Base-by-base conservation (phyloP, 768 basidiomycete species). In the Lentinus tigrinus region DNA sequence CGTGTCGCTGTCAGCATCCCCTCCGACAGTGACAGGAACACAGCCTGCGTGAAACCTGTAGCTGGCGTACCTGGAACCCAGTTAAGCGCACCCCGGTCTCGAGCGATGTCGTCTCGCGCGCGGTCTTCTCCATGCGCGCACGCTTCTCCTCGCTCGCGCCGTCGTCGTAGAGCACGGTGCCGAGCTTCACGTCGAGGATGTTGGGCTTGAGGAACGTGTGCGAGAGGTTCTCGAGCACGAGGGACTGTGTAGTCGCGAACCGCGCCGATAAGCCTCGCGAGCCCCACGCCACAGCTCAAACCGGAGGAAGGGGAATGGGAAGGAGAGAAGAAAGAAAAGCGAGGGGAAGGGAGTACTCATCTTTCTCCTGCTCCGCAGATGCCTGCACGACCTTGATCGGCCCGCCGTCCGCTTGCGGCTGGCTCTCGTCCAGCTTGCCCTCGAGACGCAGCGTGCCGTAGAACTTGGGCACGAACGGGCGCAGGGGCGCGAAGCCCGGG, bases 101-200 rank as follows among this genome's bases (percentile, higher is more conserved):
- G 2, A 78, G 69, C 10, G 84, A 88, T 1, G 96, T 98, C 0
- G 91, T 87, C 10, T 79, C 73, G 27, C 73, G 76, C 1, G 93
- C 93, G 1, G 80, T 77, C 65, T 83, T 79, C 55, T 81, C 75
- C 95, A 95, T 95, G 24, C 91, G 84, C 39, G 74, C 80, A 58
- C 82, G 79, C 75, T 99, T 99, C 56, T 90, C 91, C 2, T 81
- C 89, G 80, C 69, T 67, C 23, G 77, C 74, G 13, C 70, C 68
- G 21, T 87, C 82, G 50, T 91, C 93, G 61, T 91, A 91, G n/a
- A 98, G 80, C 1, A 89, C 77, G 0, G 89, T 95, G 1, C 97
- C 97, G 16, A 98, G 88, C 72, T 98, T 99, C 69, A 94, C 79
- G 70, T 99, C 96, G 27, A 98, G 77, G 56, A 97, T 82, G 63